phyloP scores from a whole-genome alignment of 129 eudicot genomes.

The Tanacetum coccineum region DNA sequence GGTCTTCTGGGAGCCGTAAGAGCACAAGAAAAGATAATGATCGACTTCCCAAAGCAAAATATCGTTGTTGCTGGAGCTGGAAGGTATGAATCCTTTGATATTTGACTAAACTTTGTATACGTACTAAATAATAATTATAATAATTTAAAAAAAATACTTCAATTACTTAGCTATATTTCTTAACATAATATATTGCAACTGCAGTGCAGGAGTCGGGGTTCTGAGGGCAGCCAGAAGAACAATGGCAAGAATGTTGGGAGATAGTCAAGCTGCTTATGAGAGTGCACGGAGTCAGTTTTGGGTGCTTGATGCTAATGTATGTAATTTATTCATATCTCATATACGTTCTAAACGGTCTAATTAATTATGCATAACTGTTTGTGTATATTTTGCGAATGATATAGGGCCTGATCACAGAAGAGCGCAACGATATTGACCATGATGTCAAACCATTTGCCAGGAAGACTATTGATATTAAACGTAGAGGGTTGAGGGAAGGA shows the following conservation, averaged over 20 bases:
- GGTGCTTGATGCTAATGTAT: constrained; percentile 90
- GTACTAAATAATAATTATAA: neutral
- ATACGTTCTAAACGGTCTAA: neutral
- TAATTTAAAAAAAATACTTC: neutral
- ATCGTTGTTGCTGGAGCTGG: constrained; percentile 97
- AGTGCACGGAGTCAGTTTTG: constrained; percentile 90
- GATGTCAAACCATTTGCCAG: constrained; percentile 88
- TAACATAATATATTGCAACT: constrained; percentile 10
- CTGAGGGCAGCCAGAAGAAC: constrained; percentile 95
- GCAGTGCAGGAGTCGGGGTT: constrained; percentile 95
- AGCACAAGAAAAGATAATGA: constrained; percentile 89
- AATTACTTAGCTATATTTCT: neutral
- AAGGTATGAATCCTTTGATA: constrained; percentile 37
- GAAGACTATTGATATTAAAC: constrained; percentile 55
- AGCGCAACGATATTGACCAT: constrained; percentile 60
- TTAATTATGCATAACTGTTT: neutral
- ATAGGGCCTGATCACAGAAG: constrained; percentile 91
- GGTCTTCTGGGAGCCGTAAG: constrained; percentile 97
- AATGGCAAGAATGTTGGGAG: constrained; percentile 93
- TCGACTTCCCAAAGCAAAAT: constrained; percentile 88
- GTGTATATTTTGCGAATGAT: neutral
- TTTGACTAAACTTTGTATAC: neutral
- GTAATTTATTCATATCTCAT: constrained; percentile 16
- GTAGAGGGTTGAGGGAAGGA: constrained; percentile 80
- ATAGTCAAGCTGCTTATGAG: constrained; percentile 73